Evolutionary conservation across 1,284 basidiomycete species (phyloP).

Genomic region (Cryptococcus hybrid): DNA sequence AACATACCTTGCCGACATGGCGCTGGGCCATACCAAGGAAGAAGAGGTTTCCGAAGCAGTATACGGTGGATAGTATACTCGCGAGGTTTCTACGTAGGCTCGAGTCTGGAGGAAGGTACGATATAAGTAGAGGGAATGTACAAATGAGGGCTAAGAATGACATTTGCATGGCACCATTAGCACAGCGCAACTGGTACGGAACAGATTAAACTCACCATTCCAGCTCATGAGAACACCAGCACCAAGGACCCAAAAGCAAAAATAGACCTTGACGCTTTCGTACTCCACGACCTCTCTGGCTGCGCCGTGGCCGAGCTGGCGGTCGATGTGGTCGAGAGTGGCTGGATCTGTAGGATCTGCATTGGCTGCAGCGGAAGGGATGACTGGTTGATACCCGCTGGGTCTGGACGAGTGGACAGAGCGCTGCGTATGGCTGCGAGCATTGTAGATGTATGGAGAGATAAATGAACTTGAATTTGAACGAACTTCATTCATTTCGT

Average conservation of each 20-base stretch:
- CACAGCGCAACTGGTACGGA: neutral
- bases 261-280: conserved; percentile 22
- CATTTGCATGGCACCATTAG: no score
- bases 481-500: neutral
- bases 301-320: neutral
- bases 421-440: neutral
- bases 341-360: neutral
- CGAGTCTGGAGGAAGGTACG: conserved; percentile 32
- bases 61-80: conserved; percentile 41
- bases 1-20: conserved; percentile 37
- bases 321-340: neutral
- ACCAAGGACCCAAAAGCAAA: conserved; percentile 47
- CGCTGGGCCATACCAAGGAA: conserved; percentile 48
- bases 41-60: conserved; percentile 47
- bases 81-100: conserved; percentile 31
- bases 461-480: neutral
- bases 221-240: conserved; percentile 47
- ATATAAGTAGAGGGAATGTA: conserved; percentile 40
- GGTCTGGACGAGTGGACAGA: neutral
- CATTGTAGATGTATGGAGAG: neutral
- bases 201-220: conserved; percentile 40
- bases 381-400: neutral
- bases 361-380: no score
- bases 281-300: neutral
- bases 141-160: conserved; percentile 41